Percentiles rank a stretch among this genome's conserved stretches.
These are phyloP conservation scores for Ganoderma leucocontextum DNA, from an alignment of 1,284 basidiomycete species.

Conservation along the genomic window DNA sequence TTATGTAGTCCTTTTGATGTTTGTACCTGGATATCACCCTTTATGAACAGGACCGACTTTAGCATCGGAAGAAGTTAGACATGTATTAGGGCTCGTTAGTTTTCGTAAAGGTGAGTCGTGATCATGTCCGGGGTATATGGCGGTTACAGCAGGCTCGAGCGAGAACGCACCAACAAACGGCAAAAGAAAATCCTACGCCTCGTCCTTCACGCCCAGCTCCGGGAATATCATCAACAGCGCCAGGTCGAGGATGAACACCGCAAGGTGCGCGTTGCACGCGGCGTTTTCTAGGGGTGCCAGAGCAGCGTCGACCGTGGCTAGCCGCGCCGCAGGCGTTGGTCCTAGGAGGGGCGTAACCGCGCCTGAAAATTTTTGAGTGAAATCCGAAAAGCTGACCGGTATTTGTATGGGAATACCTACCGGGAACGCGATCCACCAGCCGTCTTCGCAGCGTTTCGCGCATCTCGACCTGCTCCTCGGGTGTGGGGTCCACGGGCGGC, in stretches of 20 bases:
- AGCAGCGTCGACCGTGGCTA: constrained; percentile 53
- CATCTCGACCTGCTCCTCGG: constrained; percentile 71
- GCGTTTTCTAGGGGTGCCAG: constrained; percentile 65
- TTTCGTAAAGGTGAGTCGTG: constrained; percentile 11
- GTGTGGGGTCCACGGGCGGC: constrained; percentile 69
- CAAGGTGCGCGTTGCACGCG: constrained; percentile 73
- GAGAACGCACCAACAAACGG: not conserved
- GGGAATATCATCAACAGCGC: constrained; percentile 71
- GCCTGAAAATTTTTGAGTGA: constrained; percentile 28
- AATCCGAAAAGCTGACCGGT: not conserved
- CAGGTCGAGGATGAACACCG: constrained; percentile 70
- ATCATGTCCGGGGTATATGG: constrained; percentile 13
- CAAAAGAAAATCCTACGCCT: constrained; percentile 15
- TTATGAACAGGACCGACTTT: not conserved
- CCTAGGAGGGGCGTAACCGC: constrained; percentile 56
- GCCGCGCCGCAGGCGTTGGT: constrained; percentile 47
- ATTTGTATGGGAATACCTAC: constrained; percentile 44
- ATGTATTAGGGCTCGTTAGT: constrained; percentile 14
- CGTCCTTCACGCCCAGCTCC: constrained; percentile 55
- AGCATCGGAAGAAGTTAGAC: not conserved
- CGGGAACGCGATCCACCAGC: constrained; percentile 53
- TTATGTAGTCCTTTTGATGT: constrained; percentile 23
- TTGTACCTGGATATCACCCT: constrained; percentile 21
- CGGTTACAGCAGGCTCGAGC: not conserved
- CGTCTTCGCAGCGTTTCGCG: constrained; percentile 59